A percentile compares a stretch with the other conserved stretches of the same genome.
Evolutionary conservation across 2,329 filamentous ascomycete genomes (phyloP).

Genomic region (Aspergillus brasiliensis): DNA sequence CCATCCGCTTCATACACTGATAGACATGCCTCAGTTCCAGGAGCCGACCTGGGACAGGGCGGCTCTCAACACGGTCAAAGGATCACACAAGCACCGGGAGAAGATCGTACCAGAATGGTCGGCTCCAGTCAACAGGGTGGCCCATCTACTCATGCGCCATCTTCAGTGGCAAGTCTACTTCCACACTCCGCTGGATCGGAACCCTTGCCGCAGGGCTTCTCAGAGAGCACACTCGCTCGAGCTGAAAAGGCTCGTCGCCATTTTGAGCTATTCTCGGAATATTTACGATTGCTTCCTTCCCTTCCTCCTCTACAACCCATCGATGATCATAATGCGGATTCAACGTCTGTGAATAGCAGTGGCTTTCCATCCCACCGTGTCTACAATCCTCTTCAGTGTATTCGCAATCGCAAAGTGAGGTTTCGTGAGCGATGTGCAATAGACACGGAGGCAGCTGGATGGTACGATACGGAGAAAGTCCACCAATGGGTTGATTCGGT

Average conservation of each 20-base stretch:
- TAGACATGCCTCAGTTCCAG: constrained; percentile 19
- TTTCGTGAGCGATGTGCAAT: constrained; percentile 75
- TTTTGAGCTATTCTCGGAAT: constrained; percentile 83
- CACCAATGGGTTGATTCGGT: constrained; percentile 76
- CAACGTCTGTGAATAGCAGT: constrained; percentile 31
- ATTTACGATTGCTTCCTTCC: constrained; percentile 75
- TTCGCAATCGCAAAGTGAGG: constrained; percentile 85
- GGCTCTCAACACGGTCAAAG: constrained; percentile 21
- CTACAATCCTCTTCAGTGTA: constrained; percentile 91
- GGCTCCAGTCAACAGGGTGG: constrained; percentile 12
- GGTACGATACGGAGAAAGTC: constrained; percentile 72
- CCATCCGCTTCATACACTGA: constrained; percentile 24
- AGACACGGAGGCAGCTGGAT: constrained; percentile 74
- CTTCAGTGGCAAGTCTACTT: constrained; percentile 30
- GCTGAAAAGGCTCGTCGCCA: constrained; percentile 82
- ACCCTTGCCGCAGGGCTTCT: constrained; percentile 57
- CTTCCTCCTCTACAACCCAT: constrained; percentile 62
- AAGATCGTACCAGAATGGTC: constrained; percentile 25
- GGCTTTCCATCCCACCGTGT: constrained; percentile 60
- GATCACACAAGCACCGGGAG: constrained; percentile 28
- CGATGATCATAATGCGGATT: constrained; percentile 15
- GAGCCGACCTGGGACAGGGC: constrained; percentile 17
- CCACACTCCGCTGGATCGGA: constrained; percentile 34
- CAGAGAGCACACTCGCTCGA: constrained; percentile 75
- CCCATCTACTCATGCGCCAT: constrained; percentile 15